phyloP scores from a whole-genome alignment of 164 flowering plant genomes.

The Nelumbo lutea region DNA sequence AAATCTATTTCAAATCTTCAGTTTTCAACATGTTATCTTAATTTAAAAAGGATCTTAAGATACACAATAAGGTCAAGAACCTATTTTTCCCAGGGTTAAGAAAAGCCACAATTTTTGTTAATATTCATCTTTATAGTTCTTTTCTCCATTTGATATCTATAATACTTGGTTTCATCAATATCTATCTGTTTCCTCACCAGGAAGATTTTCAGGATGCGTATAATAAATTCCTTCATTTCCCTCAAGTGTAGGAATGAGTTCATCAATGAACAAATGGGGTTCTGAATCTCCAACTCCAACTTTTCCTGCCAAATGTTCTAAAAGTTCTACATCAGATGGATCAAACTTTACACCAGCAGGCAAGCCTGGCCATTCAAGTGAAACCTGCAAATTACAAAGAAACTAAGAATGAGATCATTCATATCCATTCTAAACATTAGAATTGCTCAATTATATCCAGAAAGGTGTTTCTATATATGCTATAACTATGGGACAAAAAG shows the following conservation, averaged over 20 bases:
- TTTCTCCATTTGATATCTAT: background rate
- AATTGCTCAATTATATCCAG: background rate
- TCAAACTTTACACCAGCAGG: constrained; percentile 94
- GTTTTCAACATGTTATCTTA: too few relatives aligned
- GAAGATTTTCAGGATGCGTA: constrained; percentile 91
- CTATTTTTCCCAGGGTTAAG: too few relatives aligned
- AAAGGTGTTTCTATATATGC: background rate
- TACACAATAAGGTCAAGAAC: too few relatives aligned
- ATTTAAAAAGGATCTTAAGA: background rate
- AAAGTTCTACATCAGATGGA: constrained; percentile 75
- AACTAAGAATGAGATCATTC: background rate
- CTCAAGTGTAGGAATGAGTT: constrained; percentile 81
- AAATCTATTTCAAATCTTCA: background rate
- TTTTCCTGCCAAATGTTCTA: constrained; percentile 79
- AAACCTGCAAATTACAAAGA: constrained; percentile 39
- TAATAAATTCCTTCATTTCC: constrained; percentile 69
- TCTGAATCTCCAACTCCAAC: constrained; percentile 43
- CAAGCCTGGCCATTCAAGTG: constrained; percentile 80
- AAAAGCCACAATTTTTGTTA: too few relatives aligned
- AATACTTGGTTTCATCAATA: background rate
- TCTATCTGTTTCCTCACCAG: constrained; percentile 46
- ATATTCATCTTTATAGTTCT: too few relatives aligned
- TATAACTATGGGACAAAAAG: too few relatives aligned
- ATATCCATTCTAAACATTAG: background rate
- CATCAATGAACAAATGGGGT: constrained; percentile 75